Evolutionary conservation across 2,329 filamentous ascomycete genomes (phyloP).

Genomic region (Lithohypha guttulata): DNA sequence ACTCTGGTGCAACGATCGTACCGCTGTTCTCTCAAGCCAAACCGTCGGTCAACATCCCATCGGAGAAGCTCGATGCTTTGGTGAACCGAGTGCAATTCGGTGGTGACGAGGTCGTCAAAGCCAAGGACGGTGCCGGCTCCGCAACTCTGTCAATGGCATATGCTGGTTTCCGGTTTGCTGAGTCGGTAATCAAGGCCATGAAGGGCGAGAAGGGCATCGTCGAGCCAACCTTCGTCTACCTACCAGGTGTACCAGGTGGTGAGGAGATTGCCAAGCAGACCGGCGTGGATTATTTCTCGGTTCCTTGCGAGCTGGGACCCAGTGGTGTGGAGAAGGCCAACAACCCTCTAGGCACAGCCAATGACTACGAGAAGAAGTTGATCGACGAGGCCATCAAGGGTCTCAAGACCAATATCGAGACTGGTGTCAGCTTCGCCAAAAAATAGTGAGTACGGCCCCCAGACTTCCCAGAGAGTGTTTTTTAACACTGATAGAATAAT

Average conservation of each 20-base stretch:
- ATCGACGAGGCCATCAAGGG: constrained; percentile 64
- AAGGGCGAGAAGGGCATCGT: constrained; percentile 87
- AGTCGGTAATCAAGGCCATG: constrained; percentile 79
- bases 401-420: constrained; percentile 84
- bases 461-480: too few species aligned
- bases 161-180: constrained; percentile 92
- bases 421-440: constrained; percentile 83
- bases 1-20: constrained; percentile 97
- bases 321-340: constrained; percentile 75
- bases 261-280: constrained; percentile 74
- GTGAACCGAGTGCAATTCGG: constrained; percentile 95
- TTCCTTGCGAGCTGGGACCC: constrained; percentile 82
- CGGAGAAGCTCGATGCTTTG: constrained; percentile 80
- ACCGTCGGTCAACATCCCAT: constrained; percentile 68
- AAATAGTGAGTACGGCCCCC: constrained; percentile 33
- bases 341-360: constrained; percentile 66
- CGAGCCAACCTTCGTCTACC: constrained; percentile 92
- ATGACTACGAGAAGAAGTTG: constrained; percentile 80
- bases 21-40: constrained; percentile 89
- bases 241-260: constrained; percentile 78
- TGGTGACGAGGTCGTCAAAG: constrained; percentile 92
- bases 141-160: constrained; percentile 92
- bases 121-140: constrained; percentile 83
- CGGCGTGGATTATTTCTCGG: constrained; percentile 88
- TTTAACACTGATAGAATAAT: constrained; percentile 3